These are phyloP conservation scores for Leucosporidium creatinivorum DNA, from an alignment of 768 basidiomycete species.

Conservation along the genomic window DNA sequence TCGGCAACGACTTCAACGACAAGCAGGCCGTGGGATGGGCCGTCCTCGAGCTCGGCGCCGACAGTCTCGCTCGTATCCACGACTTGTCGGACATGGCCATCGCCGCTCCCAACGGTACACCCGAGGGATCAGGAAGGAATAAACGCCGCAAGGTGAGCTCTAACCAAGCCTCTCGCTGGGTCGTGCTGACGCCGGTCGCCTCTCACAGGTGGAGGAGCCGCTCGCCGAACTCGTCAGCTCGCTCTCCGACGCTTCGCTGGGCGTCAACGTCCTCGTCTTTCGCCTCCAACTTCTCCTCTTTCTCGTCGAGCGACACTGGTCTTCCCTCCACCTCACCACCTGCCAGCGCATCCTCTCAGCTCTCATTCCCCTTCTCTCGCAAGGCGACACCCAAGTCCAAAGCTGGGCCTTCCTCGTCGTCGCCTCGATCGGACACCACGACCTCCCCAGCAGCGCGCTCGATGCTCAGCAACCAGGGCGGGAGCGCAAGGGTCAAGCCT, in stretches of 20 bases:
- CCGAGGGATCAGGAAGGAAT: not conserved
- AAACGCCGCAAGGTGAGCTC: slow-evolving; percentile 26
- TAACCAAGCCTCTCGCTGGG: too few relatives aligned
- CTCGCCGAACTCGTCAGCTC: slow-evolving; percentile 20
- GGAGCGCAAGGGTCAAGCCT: not conserved
- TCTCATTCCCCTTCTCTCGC: slow-evolving; percentile 57
- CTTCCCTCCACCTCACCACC: slow-evolving; percentile 52
- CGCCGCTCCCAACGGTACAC: not conserved
- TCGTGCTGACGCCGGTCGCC: not conserved
- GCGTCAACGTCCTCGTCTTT: slow-evolving; percentile 38
- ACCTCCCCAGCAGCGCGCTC: slow-evolving; percentile 26
- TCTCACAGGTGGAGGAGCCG: slow-evolving; percentile 25
- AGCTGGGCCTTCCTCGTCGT: slow-evolving; percentile 79
- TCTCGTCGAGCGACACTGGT: slow-evolving; percentile 73
- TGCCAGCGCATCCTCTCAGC: slow-evolving; percentile 53
- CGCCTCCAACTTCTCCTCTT: slow-evolving; percentile 74
- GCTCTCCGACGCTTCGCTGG: not conserved
- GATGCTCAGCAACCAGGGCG: not conserved
- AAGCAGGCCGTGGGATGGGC: slow-evolving; percentile 71
- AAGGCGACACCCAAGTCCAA: slow-evolving; percentile 61
- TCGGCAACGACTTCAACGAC: slow-evolving; percentile 64
- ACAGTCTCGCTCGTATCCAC: slow-evolving; percentile 39
- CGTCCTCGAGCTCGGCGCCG: slow-evolving; percentile 68
- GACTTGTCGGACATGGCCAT: slow-evolving; percentile 2
- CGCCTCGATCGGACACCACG: slow-evolving; percentile 60